These are phyloP conservation scores for Leptomonas pyrrhocoris DNA, from an alignment of 208 protist species.

Conservation along the genomic window DNA sequence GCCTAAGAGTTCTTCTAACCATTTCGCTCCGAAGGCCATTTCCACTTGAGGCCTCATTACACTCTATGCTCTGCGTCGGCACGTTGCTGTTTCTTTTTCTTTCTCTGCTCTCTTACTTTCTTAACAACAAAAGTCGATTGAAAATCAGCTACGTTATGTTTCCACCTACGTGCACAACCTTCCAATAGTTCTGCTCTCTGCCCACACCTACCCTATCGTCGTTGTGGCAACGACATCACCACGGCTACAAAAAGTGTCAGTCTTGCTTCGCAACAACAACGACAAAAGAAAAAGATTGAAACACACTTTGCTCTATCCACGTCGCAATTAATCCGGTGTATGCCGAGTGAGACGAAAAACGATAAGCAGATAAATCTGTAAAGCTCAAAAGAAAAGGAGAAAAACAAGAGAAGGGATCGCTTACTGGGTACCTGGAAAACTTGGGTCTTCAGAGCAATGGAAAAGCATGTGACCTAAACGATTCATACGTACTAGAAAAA, in stretches of 20 bases:
- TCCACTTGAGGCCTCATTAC: too few species aligned
- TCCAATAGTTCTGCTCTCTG: constrained; percentile 10
- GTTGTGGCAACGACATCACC: constrained; percentile 8
- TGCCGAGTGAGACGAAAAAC: constrained; percentile 3
- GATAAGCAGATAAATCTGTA: constrained; percentile 8
- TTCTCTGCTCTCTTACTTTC: neutral
- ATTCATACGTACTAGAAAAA: constrained; percentile 16
- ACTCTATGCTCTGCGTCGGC: too few species aligned
- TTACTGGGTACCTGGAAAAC: constrained; percentile 7
- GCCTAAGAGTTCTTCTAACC: too few species aligned
- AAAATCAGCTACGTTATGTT: constrained; percentile 14
- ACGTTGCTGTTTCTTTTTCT: neutral
- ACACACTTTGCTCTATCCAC: neutral
- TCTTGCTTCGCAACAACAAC: neutral
- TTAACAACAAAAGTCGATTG: constrained; percentile 7
- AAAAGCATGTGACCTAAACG: constrained; percentile 25
- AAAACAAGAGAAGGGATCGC: constrained; percentile 8
- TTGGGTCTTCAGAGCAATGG: neutral
- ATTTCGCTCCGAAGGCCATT: too few species aligned
- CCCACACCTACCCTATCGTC: neutral
- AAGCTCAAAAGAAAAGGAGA: constrained; percentile 1
- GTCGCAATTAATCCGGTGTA: neutral
- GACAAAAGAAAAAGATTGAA: neutral
- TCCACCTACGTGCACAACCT: constrained; percentile 15
- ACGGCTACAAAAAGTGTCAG: neutral